Conservation (phyloP, 345 rosid species). For the Conringia planisiliqua region DNA sequence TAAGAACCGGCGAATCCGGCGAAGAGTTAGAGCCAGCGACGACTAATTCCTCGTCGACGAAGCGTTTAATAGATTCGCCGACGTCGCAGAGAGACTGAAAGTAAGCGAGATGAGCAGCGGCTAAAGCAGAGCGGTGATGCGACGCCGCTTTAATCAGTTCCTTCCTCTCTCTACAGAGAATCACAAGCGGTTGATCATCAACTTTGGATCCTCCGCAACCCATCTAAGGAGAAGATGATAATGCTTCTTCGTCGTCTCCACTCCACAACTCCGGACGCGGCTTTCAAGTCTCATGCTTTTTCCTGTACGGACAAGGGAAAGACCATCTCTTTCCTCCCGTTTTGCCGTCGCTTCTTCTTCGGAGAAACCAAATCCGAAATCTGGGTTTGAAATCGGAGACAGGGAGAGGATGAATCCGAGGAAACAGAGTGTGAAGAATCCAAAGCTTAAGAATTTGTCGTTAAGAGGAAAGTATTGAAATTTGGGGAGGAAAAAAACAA, state of each 20-base stretch:
- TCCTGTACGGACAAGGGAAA: slow-evolving; percentile 21
- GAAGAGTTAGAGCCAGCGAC: slow-evolving; percentile 34
- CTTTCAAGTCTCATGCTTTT: slow-evolving; percentile 25
- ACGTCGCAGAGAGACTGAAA: slow-evolving; percentile 65
- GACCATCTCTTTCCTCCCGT: slow-evolving; percentile 26
- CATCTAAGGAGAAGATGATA: slow-evolving; percentile 35
- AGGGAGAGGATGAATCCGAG: neutral
- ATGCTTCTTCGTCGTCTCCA: neutral
- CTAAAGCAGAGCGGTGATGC: slow-evolving; percentile 68
- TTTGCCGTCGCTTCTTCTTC: neutral
- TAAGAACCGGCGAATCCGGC: slow-evolving; percentile 63
- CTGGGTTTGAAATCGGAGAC: slow-evolving; percentile 1
- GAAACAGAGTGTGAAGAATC: neutral
- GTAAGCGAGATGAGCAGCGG: slow-evolving; percentile 82
- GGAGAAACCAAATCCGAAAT: slow-evolving; percentile 8
- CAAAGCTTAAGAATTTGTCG: neutral
- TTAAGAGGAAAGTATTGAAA: neutral
- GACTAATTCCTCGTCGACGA: slow-evolving; percentile 81
- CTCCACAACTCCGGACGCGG: neutral
- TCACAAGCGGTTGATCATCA: slow-evolving; percentile 69
- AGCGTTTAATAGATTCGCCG: slow-evolving; percentile 74
- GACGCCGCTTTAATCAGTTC: slow-evolving; percentile 67
- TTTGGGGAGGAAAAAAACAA: slow-evolving; percentile 5
- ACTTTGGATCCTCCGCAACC: slow-evolving; percentile 94
- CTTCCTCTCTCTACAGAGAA: slow-evolving; percentile 73